These are phyloP conservation scores for Glutinoglossum americanum DNA, from an alignment of 495 filamentous ascomycete genomes.

Conservation along the genomic window DNA sequence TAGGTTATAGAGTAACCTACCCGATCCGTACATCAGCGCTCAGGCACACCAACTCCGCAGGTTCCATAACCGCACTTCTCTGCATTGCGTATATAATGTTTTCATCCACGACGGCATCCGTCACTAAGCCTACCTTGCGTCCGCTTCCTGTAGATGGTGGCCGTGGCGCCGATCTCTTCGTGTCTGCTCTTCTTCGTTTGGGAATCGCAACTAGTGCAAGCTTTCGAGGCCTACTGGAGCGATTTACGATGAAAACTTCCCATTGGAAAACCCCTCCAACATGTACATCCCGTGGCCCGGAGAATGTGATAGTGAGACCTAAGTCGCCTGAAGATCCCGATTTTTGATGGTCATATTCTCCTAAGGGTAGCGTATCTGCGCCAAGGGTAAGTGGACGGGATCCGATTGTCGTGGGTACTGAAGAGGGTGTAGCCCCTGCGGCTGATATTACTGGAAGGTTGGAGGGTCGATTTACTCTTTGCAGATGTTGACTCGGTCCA, in stretches of 20 bases:
- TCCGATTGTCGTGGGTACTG: constrained; percentile 9
- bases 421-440: constrained; percentile 25
- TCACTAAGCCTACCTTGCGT: constrained; percentile 28
- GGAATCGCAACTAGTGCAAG: constrained; percentile 64
- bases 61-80: constrained; percentile 45
- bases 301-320: constrained; percentile 57
- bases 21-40: constrained; percentile 71
- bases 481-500: constrained; percentile 33
- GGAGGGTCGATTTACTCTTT: constrained; percentile 28
- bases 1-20: constrained; percentile 20
- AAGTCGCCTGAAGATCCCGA: constrained; percentile 30
- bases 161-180: constrained; percentile 30
- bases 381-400: constrained; percentile 9
- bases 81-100: constrained; percentile 69
- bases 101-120: constrained; percentile 69
- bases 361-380: constrained; percentile 29
- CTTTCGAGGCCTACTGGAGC: constrained; percentile 42
- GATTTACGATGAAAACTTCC: constrained; percentile 78
- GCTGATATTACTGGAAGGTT: constrained; percentile 23
- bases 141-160: constrained; percentile 22
- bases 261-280: constrained; percentile 67
- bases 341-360: constrained; percentile 23
- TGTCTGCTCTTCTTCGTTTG: constrained; percentile 46
- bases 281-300: constrained; percentile 35
- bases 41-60: constrained; percentile 54